phyloP scores from a whole-genome alignment of 1,284 basidiomycete genomes.

The Ganoderma multipileum region DNA sequence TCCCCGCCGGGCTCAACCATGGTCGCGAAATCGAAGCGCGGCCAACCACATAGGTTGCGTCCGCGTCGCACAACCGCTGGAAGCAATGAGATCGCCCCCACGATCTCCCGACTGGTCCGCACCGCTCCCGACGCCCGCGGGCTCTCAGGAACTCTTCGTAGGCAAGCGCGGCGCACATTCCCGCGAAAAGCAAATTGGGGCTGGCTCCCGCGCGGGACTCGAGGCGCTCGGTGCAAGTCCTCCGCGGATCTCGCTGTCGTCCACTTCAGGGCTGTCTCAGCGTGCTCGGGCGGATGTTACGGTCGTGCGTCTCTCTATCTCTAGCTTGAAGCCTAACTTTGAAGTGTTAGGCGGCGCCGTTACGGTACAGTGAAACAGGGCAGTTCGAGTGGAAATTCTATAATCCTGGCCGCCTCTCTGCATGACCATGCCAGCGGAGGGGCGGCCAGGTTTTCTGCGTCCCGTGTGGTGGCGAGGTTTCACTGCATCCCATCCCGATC shows the following conservation, averaged over 20 bases:
- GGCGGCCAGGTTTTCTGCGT: not conserved
- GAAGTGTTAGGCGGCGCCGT: not conserved
- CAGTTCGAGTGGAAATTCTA: not conserved
- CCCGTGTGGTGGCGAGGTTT: not conserved
- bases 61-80: not conserved
- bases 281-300: not conserved
- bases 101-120: not conserved
- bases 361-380: not conserved
- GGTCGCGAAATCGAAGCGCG: not conserved
- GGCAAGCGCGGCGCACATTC: not conserved
- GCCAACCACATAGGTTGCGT: not conserved
- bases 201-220: not conserved
- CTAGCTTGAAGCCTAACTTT: not conserved
- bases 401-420: too few species aligned
- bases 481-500: not conserved
- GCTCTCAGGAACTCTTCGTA: not conserved
- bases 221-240: not conserved
- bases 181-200: not conserved
- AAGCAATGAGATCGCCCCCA: conserved; percentile 5
- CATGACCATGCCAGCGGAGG: not conserved
- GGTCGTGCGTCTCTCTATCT: not conserved
- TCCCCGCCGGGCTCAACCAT: not conserved
- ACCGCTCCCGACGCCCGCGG: not conserved
- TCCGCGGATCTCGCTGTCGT: not conserved
- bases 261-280: not conserved